Base-by-base conservation (phyloP, 2,329 filamentous ascomycete genomes). In the Alternaria triticimaculans region DNA sequence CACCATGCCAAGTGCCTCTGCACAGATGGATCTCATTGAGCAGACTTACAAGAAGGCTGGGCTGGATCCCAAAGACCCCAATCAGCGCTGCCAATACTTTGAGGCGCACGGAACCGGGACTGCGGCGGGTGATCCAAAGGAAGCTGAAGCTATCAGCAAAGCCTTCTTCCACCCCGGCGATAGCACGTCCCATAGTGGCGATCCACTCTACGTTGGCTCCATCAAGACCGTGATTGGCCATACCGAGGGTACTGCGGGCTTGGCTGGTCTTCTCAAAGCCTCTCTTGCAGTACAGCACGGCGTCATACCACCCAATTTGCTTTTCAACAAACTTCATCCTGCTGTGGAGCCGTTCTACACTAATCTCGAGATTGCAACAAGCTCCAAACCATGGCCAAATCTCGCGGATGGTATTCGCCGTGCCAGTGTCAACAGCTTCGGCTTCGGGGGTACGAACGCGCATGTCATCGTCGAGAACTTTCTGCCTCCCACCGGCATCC, bases 1-100 rank as follows among this genome's bases (percentile, higher is more conserved):
- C 11, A 83, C 81, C 1, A 67, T 80, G 65, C 82, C 82, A 6
- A 79, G 74, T 41, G 2, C 76, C 84, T 87, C 68, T 84, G 76
- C 81, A 0, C 83, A 85, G 63, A 72, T 65, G 2, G 62, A 66
- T 1, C 54, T 76, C 0, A 74, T 76, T 8, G 63, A 68, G 5
- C 37, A 76, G 1, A 78, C 76, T 1, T 84, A 85, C 64, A 58
- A 57, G 20, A 72, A 65, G 8, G 79, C 79, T 6, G 80, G 79
- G 1, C 71, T 83, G 3, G 75, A 81, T 28, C 20, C 25, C 7
- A 20, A n/a, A 18, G 28, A 53, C 15, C 28, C 26, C 2, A 20
- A 41, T 41, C 37, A 41, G 37, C 37, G 37, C n/a, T 41, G 37
- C 5, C 57, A 73, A 5, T 49, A 30, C 44, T n/a, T 64, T 15